phyloP scores from a whole-genome alignment of 345 rosid genomes.

The Linum trigynum region DNA sequence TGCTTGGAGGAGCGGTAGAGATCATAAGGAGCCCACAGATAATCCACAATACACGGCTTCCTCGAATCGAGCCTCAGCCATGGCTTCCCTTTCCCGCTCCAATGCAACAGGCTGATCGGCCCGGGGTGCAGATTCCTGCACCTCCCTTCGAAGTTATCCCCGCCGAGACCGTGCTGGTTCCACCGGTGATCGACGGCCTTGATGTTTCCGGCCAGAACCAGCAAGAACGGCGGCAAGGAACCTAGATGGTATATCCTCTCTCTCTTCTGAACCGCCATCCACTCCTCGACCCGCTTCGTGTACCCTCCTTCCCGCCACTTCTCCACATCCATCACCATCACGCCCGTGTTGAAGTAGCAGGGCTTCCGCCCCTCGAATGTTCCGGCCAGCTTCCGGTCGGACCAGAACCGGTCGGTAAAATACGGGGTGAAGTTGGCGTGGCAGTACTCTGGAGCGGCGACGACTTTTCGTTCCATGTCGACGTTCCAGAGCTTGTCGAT shows the following conservation, averaged over 20 bases:
- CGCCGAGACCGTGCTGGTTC: conserved; percentile 71
- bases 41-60: conserved; percentile 54
- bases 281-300: conserved; percentile 41
- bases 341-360: conserved; percentile 65
- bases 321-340: conserved; percentile 51
- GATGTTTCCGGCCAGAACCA: conserved; percentile 52
- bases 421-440: conserved; percentile 47
- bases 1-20: conserved; percentile 49
- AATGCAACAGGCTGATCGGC: conserved; percentile 56
- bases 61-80: conserved; percentile 52
- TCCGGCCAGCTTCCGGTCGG: conserved; percentile 27
- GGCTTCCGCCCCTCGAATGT: conserved; percentile 44
- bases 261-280: conserved; percentile 50
- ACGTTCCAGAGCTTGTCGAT: conserved; percentile 43
- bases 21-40: conserved; percentile 65
- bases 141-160: conserved; percentile 51
- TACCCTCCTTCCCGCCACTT: conserved; percentile 49
- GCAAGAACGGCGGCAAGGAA: conserved; percentile 53
- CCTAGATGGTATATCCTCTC: conserved; percentile 59
- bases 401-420: conserved; percentile 47
- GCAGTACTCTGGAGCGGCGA: conserved; percentile 66
- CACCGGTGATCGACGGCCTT: conserved; percentile 56
- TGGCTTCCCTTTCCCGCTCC: conserved; percentile 73
- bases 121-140: conserved; percentile 63
- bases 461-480: conserved; percentile 39